Conservation (phyloP, 2,329 filamentous ascomycete genomes). For the Diplodia sapinea region DNA sequence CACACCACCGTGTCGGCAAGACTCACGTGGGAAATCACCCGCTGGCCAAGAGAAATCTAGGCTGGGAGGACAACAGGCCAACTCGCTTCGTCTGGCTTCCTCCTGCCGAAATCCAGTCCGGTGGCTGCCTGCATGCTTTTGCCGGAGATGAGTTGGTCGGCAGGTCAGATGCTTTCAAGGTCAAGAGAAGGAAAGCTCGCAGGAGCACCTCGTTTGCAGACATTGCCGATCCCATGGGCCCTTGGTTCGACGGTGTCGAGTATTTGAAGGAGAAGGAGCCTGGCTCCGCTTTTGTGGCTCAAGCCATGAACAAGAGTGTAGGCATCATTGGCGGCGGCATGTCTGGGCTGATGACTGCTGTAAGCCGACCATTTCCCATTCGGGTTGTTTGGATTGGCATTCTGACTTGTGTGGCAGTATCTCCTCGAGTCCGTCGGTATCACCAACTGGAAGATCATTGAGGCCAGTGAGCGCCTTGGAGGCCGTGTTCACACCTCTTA, state of each 20-base stretch:
- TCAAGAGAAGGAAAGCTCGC: slow-evolving; percentile 45
- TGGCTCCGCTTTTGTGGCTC: slow-evolving; percentile 57
- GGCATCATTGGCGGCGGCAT: slow-evolving; percentile 71
- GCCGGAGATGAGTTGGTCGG: slow-evolving; percentile 49
- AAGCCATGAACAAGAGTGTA: slow-evolving; percentile 63
- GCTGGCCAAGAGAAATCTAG: slow-evolving; percentile 35
- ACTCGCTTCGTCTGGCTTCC: slow-evolving; percentile 57
- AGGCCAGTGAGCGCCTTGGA: slow-evolving; percentile 65
- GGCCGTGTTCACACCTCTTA: slow-evolving; percentile 70
- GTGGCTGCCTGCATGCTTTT: slow-evolving; percentile 55
- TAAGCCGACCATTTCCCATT: slow-evolving; percentile 37
- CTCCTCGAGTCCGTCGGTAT: slow-evolving; percentile 61
- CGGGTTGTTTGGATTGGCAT: no score
- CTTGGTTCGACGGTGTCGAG: slow-evolving; percentile 71
- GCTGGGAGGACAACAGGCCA: slow-evolving; percentile 40
- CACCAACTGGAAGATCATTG: slow-evolving; percentile 66
- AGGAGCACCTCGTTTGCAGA: slow-evolving; percentile 50
- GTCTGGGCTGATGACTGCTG: slow-evolving; percentile 66
- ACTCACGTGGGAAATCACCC: slow-evolving; percentile 38
- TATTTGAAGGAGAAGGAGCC: slow-evolving; percentile 63
- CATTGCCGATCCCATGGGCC: slow-evolving; percentile 62
- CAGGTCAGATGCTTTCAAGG: slow-evolving; percentile 48
- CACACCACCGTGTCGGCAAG: slow-evolving; percentile 35
- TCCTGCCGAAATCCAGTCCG: slow-evolving; percentile 47
- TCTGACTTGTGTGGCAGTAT: slow-evolving; percentile 35